These are phyloP conservation scores for Carex parvula DNA, from an alignment of 176 grass and related monocot species.

Conservation along the genomic window DNA sequence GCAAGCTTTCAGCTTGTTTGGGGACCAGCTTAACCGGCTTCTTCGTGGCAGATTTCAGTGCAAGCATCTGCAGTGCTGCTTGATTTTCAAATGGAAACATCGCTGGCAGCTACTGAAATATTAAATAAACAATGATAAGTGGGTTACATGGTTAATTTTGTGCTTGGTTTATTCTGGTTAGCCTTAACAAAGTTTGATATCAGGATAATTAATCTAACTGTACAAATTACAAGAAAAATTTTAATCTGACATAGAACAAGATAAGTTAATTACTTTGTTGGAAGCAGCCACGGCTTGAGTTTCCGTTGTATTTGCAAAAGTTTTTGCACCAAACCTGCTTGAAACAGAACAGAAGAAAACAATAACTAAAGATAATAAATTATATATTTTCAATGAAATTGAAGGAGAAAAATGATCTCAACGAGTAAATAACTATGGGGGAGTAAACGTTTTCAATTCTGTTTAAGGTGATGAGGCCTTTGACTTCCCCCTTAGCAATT, in stretches of 20 bases:
- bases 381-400: not conserved
- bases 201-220: not conserved
- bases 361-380: not conserved
- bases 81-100: not conserved
- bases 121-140: not conserved
- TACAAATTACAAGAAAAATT: not conserved
- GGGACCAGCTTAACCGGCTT: conserved; percentile 17
- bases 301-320: conserved; percentile 46
- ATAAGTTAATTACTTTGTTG: conserved; percentile 37
- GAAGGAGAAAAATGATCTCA: not conserved
- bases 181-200: not conserved
- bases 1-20: conserved; percentile 32
- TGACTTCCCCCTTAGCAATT: conserved; percentile 34
- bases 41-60: conserved; percentile 38
- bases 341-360: not conserved
- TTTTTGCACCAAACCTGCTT: conserved; percentile 47
- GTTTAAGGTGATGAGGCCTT: conserved; percentile 39
- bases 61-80: conserved; percentile 25
- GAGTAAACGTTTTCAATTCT: conserved; percentile 36
- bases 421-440: conserved; percentile 13
- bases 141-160: not conserved
- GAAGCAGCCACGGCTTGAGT: conserved; percentile 27
- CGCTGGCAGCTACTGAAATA: conserved; percentile 24
- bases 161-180: too few relatives aligned
- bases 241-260: not conserved